These are phyloP conservation scores for Heliosperma pusillum DNA, from an alignment of 148 eudicot species.

Conservation along the genomic window DNA sequence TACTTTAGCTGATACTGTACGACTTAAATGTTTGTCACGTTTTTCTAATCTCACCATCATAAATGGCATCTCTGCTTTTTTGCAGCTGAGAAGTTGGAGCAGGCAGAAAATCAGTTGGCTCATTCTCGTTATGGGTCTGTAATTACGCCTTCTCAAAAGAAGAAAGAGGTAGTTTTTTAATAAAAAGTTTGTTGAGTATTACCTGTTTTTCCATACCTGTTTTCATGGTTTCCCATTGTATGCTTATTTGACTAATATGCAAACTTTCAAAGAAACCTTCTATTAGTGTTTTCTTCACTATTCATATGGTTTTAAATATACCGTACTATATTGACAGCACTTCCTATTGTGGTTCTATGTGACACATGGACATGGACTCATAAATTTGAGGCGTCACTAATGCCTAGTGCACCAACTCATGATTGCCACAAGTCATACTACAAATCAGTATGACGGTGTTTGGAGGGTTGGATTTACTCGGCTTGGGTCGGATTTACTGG, in stretches of 20 bases:
- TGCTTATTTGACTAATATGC: too few relatives aligned
- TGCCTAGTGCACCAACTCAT: background rate
- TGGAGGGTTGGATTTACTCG: background rate
- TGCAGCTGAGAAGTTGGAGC: constrained; percentile 96
- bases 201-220: too few relatives aligned
- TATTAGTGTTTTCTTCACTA: too few relatives aligned
- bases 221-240: too few relatives aligned
- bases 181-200: too few relatives aligned
- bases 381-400: background rate
- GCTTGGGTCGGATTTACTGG: background rate
- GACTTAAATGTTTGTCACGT: background rate
- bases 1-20: background rate
- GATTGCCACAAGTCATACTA: background rate
- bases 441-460: background rate
- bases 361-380: background rate
- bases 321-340: background rate
- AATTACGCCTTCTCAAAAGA: constrained; percentile 61
- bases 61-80: constrained; percentile 8
- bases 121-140: constrained; percentile 79
- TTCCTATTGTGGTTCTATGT: too few relatives aligned
- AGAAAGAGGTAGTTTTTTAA: constrained; percentile 64
- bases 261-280: too few relatives aligned
- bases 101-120: constrained; percentile 82
- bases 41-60: background rate
- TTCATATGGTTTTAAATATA: background rate